A percentile compares a stretch with the other conserved stretches of the same genome.
phyloP scores from a whole-genome alignment of 2,329 filamentous ascomycete genomes.

The Phyllachora maydis region DNA sequence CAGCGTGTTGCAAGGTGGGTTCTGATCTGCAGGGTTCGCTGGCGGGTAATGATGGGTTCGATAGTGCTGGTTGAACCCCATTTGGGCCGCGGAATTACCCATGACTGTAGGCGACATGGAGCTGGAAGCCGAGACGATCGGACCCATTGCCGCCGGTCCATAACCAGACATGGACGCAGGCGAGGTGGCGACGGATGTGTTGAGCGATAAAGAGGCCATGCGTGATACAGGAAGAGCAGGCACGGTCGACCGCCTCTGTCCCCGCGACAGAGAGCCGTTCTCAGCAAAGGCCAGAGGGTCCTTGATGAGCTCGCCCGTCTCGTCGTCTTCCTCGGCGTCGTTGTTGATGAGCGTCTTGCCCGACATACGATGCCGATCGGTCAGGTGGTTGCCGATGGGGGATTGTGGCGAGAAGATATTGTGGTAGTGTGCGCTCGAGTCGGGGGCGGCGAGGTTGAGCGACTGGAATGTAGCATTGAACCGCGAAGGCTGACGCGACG shows the following conservation, averaged over 20 bases:
- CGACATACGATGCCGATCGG: conserved; percentile 35
- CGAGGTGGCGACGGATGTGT: conserved; percentile 33
- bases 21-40: conserved; percentile 86
- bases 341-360: conserved; percentile 56
- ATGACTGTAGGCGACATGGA: conserved; percentile 37
- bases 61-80: conserved; percentile 26
- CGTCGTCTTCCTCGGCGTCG: conserved; percentile 48
- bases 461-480: conserved; percentile 42
- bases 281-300: conserved; percentile 57
- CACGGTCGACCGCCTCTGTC: conserved; percentile 47
- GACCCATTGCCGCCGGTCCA: conserved; percentile 13
- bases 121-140: conserved; percentile 17
- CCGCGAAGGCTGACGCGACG: conserved; percentile 31
- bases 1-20: conserved; percentile 91
- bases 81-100: conserved; percentile 14
- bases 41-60: conserved; percentile 54
- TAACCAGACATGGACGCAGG: conserved; percentile 33
- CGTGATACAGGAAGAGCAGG: conserved; percentile 49
- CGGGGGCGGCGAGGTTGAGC: conserved; percentile 37
- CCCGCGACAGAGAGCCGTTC: conserved; percentile 30
- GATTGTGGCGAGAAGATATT: conserved; percentile 54
- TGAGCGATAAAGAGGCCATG: conserved; percentile 51
- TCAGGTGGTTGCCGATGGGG: conserved; percentile 48
- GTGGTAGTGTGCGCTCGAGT: conserved; percentile 31
- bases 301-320: conserved; percentile 50